A percentile compares a stretch with the other conserved stretches of the same genome.
Conservation (phyloP, 1,284 basidiomycete genomes). For the Salmacisia buchloeana region DNA sequence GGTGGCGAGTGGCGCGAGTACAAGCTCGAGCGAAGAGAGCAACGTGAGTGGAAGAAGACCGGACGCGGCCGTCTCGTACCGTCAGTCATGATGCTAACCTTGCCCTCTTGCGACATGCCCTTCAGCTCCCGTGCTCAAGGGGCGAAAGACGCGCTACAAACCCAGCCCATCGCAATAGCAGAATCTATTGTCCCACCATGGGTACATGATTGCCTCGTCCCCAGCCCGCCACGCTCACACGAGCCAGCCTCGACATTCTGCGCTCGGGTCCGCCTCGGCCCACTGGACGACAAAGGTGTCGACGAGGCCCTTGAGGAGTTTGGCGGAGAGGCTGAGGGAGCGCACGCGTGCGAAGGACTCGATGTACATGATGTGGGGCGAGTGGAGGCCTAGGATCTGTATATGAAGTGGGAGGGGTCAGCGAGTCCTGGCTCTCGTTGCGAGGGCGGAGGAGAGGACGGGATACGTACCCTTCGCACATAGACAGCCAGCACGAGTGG, state of each 20-base stretch:
- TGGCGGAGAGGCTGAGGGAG: conserved; percentile 76
- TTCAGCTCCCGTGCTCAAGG: no score
- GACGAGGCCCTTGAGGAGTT: conserved; percentile 57
- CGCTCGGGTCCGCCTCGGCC: background rate
- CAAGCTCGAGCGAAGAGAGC: conserved; percentile 2
- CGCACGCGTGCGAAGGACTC: conserved; percentile 90
- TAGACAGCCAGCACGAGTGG: conserved; percentile 69
- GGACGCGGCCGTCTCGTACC: no score
- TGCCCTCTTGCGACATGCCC: background rate
- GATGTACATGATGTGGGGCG: conserved; percentile 76
- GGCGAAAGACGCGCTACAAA: no score
- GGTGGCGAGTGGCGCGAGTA: background rate
- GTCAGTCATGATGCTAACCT: no score
- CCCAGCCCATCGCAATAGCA: no score
- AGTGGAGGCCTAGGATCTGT: conserved; percentile 69
- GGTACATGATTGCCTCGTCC: background rate
- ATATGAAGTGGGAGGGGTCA: background rate
- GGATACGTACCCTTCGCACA: conserved; percentile 64
- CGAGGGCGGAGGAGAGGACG: background rate
- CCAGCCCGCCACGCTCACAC: background rate
- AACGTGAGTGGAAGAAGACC: background rate
- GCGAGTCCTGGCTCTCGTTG: background rate
- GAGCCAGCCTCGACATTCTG: conserved; percentile 1
- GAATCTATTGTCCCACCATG: no score
- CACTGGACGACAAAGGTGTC: conserved; percentile 7